Percentiles rank a stretch among this genome's conserved stretches.
phyloP scores from a whole-genome alignment of 2,329 filamentous ascomycete species.

The Allantophomopsis cytisporea region DNA sequence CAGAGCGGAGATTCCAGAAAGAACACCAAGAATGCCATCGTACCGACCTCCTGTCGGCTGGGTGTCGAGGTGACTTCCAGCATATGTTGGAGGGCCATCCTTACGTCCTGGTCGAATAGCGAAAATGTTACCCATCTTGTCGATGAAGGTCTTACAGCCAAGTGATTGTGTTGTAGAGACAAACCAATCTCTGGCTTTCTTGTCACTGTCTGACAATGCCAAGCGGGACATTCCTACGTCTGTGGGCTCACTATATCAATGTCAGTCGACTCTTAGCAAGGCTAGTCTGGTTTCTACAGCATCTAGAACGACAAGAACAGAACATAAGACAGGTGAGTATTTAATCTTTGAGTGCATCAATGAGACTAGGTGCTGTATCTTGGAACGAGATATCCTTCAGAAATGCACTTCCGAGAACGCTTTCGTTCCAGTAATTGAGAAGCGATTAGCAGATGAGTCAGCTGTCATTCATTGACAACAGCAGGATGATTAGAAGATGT shows the following conservation, averaged over 20 bases:
- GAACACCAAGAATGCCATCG: conserved; percentile 64
- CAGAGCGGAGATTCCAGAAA: conserved; percentile 59
- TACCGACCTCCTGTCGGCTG: conserved; percentile 52
- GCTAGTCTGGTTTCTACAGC: too few species aligned
- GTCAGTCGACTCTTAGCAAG: neutral
- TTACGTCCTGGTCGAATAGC: conserved; percentile 48
- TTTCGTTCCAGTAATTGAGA: too few species aligned
- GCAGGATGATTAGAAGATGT: too few species aligned
- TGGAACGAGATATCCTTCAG: too few species aligned
- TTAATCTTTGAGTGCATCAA: too few species aligned
- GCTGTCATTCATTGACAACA: too few species aligned
- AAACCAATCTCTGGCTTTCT: conserved; percentile 63
- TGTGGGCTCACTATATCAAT: conserved; percentile 25
- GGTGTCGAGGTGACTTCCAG: conserved; percentile 55
- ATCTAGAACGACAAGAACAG: too few species aligned
- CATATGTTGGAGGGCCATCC: conserved; percentile 48
- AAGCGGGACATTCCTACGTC: conserved; percentile 68
- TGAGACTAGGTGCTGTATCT: too few species aligned
- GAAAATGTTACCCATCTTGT: conserved; percentile 65
- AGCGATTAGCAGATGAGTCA: too few species aligned
- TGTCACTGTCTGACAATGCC: conserved; percentile 57
- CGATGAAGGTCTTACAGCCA: conserved; percentile 53
- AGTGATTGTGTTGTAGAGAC: conserved; percentile 43
- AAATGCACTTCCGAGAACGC: too few species aligned
- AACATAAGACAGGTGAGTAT: too few species aligned